phyloP scores from a whole-genome alignment of 2,329 filamentous ascomycete genomes.

The Bipolaris oryzae region DNA sequence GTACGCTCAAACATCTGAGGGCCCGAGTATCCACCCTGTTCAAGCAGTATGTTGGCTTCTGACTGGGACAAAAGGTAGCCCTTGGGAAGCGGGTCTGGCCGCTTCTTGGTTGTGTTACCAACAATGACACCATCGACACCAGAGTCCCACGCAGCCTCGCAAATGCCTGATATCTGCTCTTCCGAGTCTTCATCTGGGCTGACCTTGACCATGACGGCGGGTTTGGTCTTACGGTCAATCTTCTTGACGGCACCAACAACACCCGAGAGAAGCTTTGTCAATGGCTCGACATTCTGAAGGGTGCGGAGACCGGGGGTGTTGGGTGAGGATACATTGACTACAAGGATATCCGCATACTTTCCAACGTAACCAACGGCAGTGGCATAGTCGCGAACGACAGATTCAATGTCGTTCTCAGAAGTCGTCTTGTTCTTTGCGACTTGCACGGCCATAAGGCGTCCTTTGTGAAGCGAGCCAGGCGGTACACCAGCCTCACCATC shows the following conservation, averaged over 20 bases:
- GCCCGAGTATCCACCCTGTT: constrained; percentile 89
- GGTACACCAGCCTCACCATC: constrained; percentile 78
- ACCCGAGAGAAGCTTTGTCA: constrained; percentile 78
- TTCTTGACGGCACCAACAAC: constrained; percentile 79
- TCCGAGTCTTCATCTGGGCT: constrained; percentile 92
- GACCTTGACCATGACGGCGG: constrained; percentile 95
- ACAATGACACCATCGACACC: constrained; percentile 96
- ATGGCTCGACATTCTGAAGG: constrained; percentile 81
- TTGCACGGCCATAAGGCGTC: constrained; percentile 84
- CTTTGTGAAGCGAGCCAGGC: constrained; percentile 77
- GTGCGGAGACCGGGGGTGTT: constrained; percentile 92
- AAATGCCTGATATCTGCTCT: constrained; percentile 84
- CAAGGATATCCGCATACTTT: constrained; percentile 90
- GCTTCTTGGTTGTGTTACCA: constrained; percentile 91
- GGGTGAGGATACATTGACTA: constrained; percentile 96
- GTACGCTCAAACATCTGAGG: constrained; percentile 87
- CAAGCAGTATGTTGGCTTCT: constrained; percentile 71
- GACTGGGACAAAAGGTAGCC: constrained; percentile 67
- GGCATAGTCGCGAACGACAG: constrained; percentile 81
- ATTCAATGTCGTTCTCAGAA: constrained; percentile 80
- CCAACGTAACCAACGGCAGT: constrained; percentile 84
- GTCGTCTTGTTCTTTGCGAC: constrained; percentile 97
- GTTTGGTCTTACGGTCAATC: constrained; percentile 72
- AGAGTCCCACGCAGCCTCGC: constrained; percentile 64
- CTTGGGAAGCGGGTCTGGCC: constrained; percentile 71